Base-by-base conservation (phyloP, 2,329 filamentous ascomycete species). In the Trichoderma asperellum region DNA sequence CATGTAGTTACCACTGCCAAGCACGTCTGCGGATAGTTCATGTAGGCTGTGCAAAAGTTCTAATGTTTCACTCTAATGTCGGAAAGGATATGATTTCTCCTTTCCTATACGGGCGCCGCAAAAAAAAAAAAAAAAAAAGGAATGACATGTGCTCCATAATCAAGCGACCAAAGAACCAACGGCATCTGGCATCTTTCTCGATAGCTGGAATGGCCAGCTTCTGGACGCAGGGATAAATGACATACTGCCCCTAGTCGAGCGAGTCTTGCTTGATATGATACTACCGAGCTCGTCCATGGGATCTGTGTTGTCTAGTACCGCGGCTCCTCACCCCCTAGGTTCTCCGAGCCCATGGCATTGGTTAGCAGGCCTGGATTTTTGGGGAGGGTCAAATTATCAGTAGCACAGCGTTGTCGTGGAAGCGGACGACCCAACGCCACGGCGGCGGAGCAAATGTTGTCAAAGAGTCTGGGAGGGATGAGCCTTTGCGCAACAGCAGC, bases 341-440 rank as follows among this genome's bases (percentile, higher is more conserved):
- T 35, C 32, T 49, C 37, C 62, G 27, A 47, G 47, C 53, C 62
- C 62, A 34, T 34, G 62, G 62, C 27, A 24, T 49, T 57, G 53
- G 62, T 65, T 65, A 43, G 40, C 40, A 43, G 52, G 52, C 18
- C 10, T 43, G 24, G 18, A 3, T 34, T 11, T 57, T 32, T 55
- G 24, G 11, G 52, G 52, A 16, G 55, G 53, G 5, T 49, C 40
- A 58, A 52, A 29, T 24, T 37, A 21, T 24, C 32, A 32, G 55
- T 59, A 47, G 34, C 55, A 58, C 62, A 35, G 53, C 62, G 21
- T 66, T 53, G 62, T 35, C 52, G 57, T 58, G 27, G n/a, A 16
- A 35, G 14, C 21, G 34, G 21, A 1, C 21, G 34, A 58, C 21
- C 63, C 63, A 67, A 67, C 63, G 37, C 63, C 63, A 49, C 40